phyloP scores from a whole-genome alignment of 2,329 filamentous ascomycete genomes.

The Cladophialophora carrionii region DNA sequence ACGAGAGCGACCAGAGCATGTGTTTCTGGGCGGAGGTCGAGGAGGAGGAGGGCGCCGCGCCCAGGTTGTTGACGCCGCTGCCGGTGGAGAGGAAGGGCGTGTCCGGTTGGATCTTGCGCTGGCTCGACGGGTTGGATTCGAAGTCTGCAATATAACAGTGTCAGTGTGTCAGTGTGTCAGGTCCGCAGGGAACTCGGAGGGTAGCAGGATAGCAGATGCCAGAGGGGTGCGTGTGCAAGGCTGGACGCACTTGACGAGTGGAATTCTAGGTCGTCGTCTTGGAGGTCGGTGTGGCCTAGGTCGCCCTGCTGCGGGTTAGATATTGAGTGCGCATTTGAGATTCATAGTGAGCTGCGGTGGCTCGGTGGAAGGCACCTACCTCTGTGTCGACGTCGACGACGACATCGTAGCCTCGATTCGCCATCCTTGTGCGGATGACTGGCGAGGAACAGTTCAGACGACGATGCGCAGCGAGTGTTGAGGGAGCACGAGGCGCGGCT shows the following conservation, averaged over 20 bases:
- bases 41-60: conserved; percentile 50
- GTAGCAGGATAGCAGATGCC: not conserved
- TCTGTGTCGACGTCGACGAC: conserved; percentile 97
- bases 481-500: conserved; percentile 2
- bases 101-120: conserved; percentile 54
- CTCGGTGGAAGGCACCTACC: no score
- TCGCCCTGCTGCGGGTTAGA: conserved; percentile 68
- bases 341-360: not conserved
- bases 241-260: conserved; percentile 78
- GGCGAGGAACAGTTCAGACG: not conserved
- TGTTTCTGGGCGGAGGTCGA: conserved; percentile 69
- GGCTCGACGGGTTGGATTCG: conserved; percentile 60
- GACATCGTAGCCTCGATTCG: conserved; percentile 90
- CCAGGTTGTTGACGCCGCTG: conserved; percentile 50
- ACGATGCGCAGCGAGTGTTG: not conserved
- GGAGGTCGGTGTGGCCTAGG: conserved; percentile 94
- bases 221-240: no score
- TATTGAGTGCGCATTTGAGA: not conserved
- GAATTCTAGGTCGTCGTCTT: conserved; percentile 94
- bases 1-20: conserved; percentile 87
- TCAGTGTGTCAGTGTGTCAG: conserved; percentile 14
- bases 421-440: conserved; percentile 57
- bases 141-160: conserved; percentile 60
- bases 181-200: not conserved
- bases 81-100: conserved; percentile 55